Evolutionary conservation across 305 asterid genomes (phyloP), one percentile per base, ranked within the genome.

Genomic region (Withania somnifera): DNA sequence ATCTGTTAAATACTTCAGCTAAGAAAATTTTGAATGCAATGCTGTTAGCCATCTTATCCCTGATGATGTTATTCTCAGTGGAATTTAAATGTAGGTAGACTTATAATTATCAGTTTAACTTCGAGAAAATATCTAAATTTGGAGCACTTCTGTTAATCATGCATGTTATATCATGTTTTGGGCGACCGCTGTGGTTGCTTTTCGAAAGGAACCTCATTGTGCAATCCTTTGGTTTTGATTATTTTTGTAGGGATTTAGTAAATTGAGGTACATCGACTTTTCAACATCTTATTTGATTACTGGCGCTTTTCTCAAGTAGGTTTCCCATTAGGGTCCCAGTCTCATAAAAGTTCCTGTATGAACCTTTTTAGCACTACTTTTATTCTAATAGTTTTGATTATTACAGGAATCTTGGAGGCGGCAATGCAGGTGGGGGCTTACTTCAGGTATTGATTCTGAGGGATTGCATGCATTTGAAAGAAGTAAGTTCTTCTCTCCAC

Each of bases 291-390:
- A 87, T 77, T 87, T 93, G 1, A 86, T 94, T 61, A 89, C 93
- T 82, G 98, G 98, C 6, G 89, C 89, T 71, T 93, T 94, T 90
- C 97, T 94, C 67, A 92, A 92, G 97, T 93, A 88, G 82, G 91
- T 80, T 20, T 81, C 78, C 47, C 76, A 54, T 32, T 51, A 14
- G 80, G 45, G 45, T 30, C n/a, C 19, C n/a, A 61, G 28, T 82
- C 26, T 69, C 24, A n/a, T 3, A n/a, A 30, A 56, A 63, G 34
- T 36, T 26, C 64, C 40, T 36, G 0, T 36, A 36, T 36, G 40
- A 36, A 36, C 40, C 6, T 36, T 36, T 36, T 19, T 14, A 40
- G n/a, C 47, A 28, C 52, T 78, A 60, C 26, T 54, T 63, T 63
- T 67, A 14, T 66, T 30, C 20, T 60, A 24, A 56, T 58, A 17